Evolutionary conservation across 1,284 basidiomycete genomes (phyloP).

Genomic region (Cutaneotrichosporon sp.): DNA sequence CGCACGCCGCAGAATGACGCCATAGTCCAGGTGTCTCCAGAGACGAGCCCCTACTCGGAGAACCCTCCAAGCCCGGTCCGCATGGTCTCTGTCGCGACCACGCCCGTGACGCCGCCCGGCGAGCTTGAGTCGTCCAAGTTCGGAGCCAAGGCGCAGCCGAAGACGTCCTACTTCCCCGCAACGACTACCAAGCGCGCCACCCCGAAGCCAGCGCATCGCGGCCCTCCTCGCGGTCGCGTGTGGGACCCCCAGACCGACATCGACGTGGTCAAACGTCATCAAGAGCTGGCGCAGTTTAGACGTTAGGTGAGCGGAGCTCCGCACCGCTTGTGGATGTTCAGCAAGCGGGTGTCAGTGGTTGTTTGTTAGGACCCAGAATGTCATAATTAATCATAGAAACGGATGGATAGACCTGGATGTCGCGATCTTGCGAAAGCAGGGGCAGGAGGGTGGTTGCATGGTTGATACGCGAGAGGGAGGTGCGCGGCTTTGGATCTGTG

Average conservation of each 20-base stretch:
- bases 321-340: too few relatives aligned
- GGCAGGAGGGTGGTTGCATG: too few relatives aligned
- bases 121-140: not conserved
- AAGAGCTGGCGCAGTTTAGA: slow-evolving; percentile 69
- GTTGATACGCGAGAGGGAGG: too few relatives aligned
- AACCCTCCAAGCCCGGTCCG: not conserved
- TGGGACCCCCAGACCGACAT: slow-evolving; percentile 47
- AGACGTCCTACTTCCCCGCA: not conserved
- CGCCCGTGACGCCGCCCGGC: not conserved
- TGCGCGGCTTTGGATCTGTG: too few relatives aligned
- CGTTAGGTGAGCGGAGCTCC: not conserved
- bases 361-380: not conserved
- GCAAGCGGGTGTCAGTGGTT: not conserved
- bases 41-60: not conserved
- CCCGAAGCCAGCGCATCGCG: not conserved
- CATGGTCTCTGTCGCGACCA: not conserved
- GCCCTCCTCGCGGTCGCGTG: slow-evolving; percentile 18
- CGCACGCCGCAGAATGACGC: slow-evolving; percentile 28
- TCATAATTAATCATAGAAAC: slow-evolving; percentile 1
- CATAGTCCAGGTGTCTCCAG: slow-evolving; percentile 35
- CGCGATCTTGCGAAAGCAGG: too few relatives aligned
- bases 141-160: too few relatives aligned
- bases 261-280: slow-evolving; percentile 64
- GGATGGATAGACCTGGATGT: not conserved
- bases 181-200: not conserved